Evolutionary conservation across 2,329 filamentous ascomycete species (phyloP).

Genomic region (Alternaria sp.): DNA sequence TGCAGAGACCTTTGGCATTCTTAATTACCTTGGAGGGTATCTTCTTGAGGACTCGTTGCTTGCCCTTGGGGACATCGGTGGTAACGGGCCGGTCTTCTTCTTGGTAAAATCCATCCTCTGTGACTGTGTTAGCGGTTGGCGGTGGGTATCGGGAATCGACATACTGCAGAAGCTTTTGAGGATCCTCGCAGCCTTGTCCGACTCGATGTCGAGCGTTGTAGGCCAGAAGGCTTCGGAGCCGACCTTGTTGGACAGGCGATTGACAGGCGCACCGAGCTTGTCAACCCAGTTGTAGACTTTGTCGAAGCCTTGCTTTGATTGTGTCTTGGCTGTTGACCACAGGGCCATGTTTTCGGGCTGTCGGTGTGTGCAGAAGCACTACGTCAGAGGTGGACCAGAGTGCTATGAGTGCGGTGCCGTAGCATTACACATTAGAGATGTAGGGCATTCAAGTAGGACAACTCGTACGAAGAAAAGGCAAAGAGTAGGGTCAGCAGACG

Average conservation of each 20-base stretch:
- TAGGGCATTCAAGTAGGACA: slow-evolving; percentile 20
- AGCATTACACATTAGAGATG: slow-evolving; percentile 34
- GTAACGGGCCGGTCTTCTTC: slow-evolving; percentile 59
- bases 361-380: slow-evolving; percentile 10
- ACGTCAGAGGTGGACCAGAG: slow-evolving; percentile 23
- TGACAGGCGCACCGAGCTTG: slow-evolving; percentile 78
- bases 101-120: slow-evolving; percentile 73
- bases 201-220: slow-evolving; percentile 83
- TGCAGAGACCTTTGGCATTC: slow-evolving; percentile 87
- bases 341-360: slow-evolving; percentile 35
- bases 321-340: slow-evolving; percentile 47
- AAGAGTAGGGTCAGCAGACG: slow-evolving; percentile 14
- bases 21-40: slow-evolving; percentile 85
- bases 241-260: slow-evolving; percentile 80
- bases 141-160: slow-evolving; percentile 47
- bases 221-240: slow-evolving; percentile 87
- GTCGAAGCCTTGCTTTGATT: slow-evolving; percentile 66
- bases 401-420: slow-evolving; percentile 25
- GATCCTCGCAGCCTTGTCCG: slow-evolving; percentile 89
- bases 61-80: slow-evolving; percentile 64
- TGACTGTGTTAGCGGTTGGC: slow-evolving; percentile 26
- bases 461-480: slow-evolving; percentile 19
- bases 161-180: slow-evolving; percentile 88
- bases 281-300: slow-evolving; percentile 73
- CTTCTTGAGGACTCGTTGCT: slow-evolving; percentile 75